These are phyloP conservation scores for Citrus australasica DNA, from an alignment of 345 rosid species.

Conservation along the genomic window DNA sequence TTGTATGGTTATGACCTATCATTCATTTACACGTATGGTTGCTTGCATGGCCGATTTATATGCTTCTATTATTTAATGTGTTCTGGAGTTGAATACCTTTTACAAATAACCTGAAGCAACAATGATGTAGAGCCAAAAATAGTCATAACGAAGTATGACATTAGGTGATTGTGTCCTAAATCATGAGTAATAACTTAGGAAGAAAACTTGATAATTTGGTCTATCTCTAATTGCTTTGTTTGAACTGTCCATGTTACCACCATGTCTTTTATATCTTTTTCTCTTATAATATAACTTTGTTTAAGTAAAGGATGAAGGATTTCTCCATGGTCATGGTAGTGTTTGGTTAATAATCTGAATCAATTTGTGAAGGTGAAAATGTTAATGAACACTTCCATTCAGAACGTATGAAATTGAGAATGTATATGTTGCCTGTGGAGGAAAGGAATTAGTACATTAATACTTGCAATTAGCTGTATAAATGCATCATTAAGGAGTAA, in stretches of 20 bases:
- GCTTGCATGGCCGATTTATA: not conserved
- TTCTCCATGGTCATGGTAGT: not conserved
- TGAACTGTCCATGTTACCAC: not conserved
- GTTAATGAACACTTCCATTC: not conserved
- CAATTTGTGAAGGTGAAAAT: not conserved
- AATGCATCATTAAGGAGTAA: not conserved
- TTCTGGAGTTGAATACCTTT: not conserved
- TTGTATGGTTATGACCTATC: not conserved
- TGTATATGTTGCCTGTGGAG: not conserved
- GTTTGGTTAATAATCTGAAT: not conserved
- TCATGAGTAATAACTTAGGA: not conserved
- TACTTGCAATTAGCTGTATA: not conserved
- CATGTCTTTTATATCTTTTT: too few relatives aligned
- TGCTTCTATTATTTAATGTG: not conserved
- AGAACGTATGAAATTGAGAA: not conserved
- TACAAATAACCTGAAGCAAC: not conserved
- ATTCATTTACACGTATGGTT: not conserved
- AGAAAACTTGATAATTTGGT: not conserved
- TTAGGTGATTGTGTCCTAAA: not conserved
- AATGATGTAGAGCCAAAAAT: not conserved
- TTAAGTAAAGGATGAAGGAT: not conserved
- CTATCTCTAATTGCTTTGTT: not conserved
- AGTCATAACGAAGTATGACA: not conserved
- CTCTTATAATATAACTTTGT: not conserved
- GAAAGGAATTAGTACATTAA: not conserved